Conservation (phyloP, 352 stramenopile genomes). For the Globisporangium okanoganense region DNA sequence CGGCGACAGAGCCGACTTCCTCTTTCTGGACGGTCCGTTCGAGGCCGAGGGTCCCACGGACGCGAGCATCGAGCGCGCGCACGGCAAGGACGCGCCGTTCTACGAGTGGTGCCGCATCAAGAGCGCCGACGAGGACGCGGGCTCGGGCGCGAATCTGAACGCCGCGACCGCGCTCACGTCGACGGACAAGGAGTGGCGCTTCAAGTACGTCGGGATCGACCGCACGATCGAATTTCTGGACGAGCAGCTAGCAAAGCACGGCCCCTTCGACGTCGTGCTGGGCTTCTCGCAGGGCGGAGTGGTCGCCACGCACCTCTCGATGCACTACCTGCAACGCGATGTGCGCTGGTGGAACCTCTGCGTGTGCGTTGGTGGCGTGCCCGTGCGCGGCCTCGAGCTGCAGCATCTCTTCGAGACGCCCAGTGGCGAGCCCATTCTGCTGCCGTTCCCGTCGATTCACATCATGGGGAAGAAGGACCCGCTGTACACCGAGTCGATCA, state of each 20-base stretch:
- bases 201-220: slow-evolving; percentile 28
- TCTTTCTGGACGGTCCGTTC: slow-evolving; percentile 63
- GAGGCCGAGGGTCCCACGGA: slow-evolving; percentile 56
- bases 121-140: slow-evolving; percentile 19
- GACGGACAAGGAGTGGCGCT: slow-evolving; percentile 13
- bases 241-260: slow-evolving; percentile 47
- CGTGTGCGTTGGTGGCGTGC: slow-evolving; percentile 43
- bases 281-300: slow-evolving; percentile 78
- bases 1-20: slow-evolving; percentile 56
- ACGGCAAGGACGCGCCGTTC: slow-evolving; percentile 55
- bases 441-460: slow-evolving; percentile 53
- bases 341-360: slow-evolving; percentile 51
- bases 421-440: slow-evolving; percentile 29
- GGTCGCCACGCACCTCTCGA: slow-evolving; percentile 58
- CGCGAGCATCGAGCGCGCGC: slow-evolving; percentile 44
- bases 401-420: slow-evolving; percentile 39
- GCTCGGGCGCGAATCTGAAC: slow-evolving; percentile 5
- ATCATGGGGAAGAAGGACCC: slow-evolving; percentile 37
- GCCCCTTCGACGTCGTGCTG: slow-evolving; percentile 70
- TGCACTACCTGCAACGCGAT: slow-evolving; percentile 43
- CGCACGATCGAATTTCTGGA: slow-evolving; percentile 52
- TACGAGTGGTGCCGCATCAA: slow-evolving; percentile 66
- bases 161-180: neutral
- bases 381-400: slow-evolving; percentile 30
- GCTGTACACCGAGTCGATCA: slow-evolving; percentile 23